Evolutionary conservation across 2,329 filamentous ascomycete genomes (phyloP).

Genomic region (Neoarthrinium moseri): DNA sequence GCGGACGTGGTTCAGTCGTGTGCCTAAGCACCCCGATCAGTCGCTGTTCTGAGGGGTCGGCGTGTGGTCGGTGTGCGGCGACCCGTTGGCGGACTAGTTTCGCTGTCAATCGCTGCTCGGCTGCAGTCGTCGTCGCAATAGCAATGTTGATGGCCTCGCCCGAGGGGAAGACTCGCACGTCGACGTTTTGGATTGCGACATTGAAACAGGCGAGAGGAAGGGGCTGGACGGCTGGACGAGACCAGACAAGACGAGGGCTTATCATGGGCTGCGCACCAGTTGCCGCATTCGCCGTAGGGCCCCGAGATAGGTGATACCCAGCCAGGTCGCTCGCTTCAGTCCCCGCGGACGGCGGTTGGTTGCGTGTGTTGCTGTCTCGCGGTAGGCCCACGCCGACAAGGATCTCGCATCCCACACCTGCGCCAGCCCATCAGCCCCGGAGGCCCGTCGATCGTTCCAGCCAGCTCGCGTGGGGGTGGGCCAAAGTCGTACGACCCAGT

Average conservation of each 20-base stretch:
- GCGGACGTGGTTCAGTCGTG: not conserved
- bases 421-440: too few relatives aligned
- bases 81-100: not conserved
- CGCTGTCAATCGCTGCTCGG: not conserved
- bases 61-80: not conserved
- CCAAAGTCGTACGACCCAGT: too few relatives aligned
- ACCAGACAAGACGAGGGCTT: not conserved
- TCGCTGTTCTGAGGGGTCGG: not conserved
- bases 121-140: not conserved
- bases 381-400: too few relatives aligned
- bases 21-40: not conserved
- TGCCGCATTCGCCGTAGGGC: conserved; percentile 3
- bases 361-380: too few relatives aligned
- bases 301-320: too few relatives aligned
- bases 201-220: not conserved
- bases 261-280: conserved; percentile 4
- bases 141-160: not conserved
- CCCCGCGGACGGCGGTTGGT: too few relatives aligned
- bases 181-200: not conserved
- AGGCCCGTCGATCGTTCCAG: too few relatives aligned
- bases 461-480: too few relatives aligned
- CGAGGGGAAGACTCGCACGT: not conserved
- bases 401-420: too few relatives aligned
- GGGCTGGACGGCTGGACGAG: not conserved
- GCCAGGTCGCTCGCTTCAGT: too few relatives aligned